These are phyloP conservation scores for Nothophoma quercina DNA, from an alignment of 2,329 filamentous ascomycete species.

Conservation along the genomic window DNA sequence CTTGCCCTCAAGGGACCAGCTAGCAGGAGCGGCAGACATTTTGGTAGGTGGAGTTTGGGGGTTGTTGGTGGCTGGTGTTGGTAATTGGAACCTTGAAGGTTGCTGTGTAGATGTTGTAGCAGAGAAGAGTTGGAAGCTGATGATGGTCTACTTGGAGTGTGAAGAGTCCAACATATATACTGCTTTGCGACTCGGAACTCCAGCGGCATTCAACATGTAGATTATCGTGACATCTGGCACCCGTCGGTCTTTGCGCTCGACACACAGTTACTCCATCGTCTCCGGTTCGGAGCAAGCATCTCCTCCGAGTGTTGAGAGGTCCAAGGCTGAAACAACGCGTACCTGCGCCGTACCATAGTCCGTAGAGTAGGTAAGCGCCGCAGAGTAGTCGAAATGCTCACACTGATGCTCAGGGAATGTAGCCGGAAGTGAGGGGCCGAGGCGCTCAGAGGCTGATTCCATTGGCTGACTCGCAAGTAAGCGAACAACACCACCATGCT, in stretches of 20 bases:
- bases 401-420: constrained; percentile 9
- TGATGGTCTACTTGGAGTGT: constrained; percentile 29
- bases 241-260: constrained; percentile 25
- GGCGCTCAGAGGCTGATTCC: constrained; percentile 15
- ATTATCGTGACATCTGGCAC: constrained; percentile 26
- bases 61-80: constrained; percentile 19
- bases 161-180: constrained; percentile 42
- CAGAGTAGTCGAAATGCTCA: constrained; percentile 41
- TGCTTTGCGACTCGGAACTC: constrained; percentile 38
- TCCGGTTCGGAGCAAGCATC: constrained; percentile 38
- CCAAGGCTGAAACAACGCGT: constrained; percentile 39
- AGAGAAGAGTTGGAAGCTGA: constrained; percentile 23
- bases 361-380: constrained; percentile 34
- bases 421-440: constrained; percentile 43
- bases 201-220: constrained; percentile 38
- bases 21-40: constrained; percentile 54
- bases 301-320: constrained; percentile 34
- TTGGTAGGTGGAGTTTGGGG: constrained; percentile 32
- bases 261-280: constrained; percentile 34
- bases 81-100: constrained; percentile 14
- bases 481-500: constrained; percentile 26
- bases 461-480: constrained; percentile 25
- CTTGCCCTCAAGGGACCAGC: constrained; percentile 62
- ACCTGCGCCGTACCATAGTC: constrained; percentile 34
- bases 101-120: constrained; percentile 25